phyloP scores from a whole-genome alignment of 176 grass and related monocot species.

The Eleusine indica region DNA sequence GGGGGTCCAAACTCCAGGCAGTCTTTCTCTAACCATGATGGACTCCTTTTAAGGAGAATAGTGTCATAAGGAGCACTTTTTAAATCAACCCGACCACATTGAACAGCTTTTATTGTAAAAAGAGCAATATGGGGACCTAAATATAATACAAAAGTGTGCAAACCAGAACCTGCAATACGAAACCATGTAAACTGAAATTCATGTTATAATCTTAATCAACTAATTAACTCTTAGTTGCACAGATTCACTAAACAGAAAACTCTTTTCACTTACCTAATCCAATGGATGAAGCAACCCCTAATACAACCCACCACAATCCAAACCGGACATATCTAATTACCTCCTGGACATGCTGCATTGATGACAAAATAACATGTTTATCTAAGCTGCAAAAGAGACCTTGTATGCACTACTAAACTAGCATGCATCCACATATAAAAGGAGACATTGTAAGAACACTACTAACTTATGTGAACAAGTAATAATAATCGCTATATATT shows the following conservation, averaged over 20 bases:
- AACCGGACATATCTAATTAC: conserved; percentile 72
- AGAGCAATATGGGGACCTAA: conserved; percentile 92
- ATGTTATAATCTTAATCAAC: conserved; percentile 2
- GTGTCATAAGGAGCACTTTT: conserved; percentile 95
- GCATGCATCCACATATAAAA: not conserved
- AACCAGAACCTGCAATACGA: conserved; percentile 74
- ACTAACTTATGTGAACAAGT: conserved; percentile 24
- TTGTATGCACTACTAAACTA: not conserved
- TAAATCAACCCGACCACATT: conserved; percentile 83
- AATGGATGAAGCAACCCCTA: conserved; percentile 94
- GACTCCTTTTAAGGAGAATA: conserved; percentile 73
- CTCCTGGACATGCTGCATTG: conserved; percentile 79
- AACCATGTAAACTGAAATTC: conserved; percentile 16
- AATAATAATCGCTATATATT: not conserved
- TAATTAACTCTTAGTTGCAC: not conserved
- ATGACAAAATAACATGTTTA: conserved; percentile 37
- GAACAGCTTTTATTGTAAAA: conserved; percentile 93
- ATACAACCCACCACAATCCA: conserved; percentile 84
- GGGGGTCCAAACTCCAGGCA: conserved; percentile 80
- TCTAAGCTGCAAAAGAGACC: conserved; percentile 24
- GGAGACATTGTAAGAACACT: conserved; percentile 6
- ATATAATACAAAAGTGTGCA: conserved; percentile 97
- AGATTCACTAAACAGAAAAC: conserved; percentile 18
- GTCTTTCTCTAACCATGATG: conserved; percentile 94
- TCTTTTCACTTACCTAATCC: conserved; percentile 67